These are phyloP conservation scores for Saturnispora sekii DNA, from an alignment of 805 yeast genomes.

Conservation along the genomic window DNA sequence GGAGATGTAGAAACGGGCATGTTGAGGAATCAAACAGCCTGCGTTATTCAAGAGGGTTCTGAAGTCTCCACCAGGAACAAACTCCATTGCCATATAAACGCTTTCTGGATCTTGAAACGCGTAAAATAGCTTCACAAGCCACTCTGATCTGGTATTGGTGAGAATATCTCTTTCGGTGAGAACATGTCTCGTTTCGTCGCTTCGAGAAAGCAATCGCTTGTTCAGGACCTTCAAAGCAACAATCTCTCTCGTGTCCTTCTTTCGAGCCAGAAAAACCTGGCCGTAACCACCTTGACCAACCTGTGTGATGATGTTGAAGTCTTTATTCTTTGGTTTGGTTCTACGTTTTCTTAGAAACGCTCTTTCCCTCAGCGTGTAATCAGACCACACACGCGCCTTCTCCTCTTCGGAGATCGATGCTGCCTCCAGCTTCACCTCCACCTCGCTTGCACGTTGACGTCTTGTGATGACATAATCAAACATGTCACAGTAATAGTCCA, in stretches of 20 bases:
- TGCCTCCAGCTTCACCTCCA: constrained; percentile 39
- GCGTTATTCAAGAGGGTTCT: constrained; percentile 90
- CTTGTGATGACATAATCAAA: constrained; percentile 86
- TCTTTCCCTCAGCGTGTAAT: constrained; percentile 76
- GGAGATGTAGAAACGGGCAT: constrained; percentile 87
- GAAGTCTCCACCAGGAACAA: constrained; percentile 99
- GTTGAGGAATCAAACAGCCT: constrained; percentile 86
- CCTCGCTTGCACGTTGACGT: constrained; percentile 69
- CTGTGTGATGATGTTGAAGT: constrained; percentile 93
- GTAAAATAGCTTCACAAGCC: constrained; percentile 89
- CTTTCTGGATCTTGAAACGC: constrained; percentile 91
- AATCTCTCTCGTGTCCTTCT: constrained; percentile 87
- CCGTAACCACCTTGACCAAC: constrained; percentile 99
- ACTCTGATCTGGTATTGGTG: constrained; percentile 90
- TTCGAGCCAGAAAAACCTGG: constrained; percentile 92
- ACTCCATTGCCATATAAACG: constrained; percentile 95
- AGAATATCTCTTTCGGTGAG: constrained; percentile 92
- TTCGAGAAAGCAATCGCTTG: constrained; percentile 73
- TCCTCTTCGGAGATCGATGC: constrained; percentile 27
- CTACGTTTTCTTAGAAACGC: constrained; percentile 80
- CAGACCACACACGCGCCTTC: constrained; percentile 57
- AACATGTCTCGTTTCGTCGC: constrained; percentile 93
- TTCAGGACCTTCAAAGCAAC: constrained; percentile 91
- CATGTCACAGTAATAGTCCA: constrained; percentile 93
- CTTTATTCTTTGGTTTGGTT: constrained; percentile 86